Evolutionary conservation across 2,329 filamentous ascomycete species (phyloP), one percentile per base, ranked within the genome.

Genomic region (Botrytis galanthina): DNA sequence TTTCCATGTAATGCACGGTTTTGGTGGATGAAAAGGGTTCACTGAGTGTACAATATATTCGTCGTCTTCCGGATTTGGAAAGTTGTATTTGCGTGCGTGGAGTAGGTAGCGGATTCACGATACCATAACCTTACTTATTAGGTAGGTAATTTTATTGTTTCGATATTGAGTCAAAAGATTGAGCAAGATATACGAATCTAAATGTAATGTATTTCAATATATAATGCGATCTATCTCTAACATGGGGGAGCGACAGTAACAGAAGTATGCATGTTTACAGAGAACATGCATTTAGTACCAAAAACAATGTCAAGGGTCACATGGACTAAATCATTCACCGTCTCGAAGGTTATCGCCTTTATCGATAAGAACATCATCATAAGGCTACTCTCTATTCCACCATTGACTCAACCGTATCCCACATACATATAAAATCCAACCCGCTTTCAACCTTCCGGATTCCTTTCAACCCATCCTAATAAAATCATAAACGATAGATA

Each of bases 331-430:
- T 60, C 35, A 60, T 61, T 37, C 48, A 73, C 48, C 29, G 29
- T 73, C 35, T 39, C 51, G 16, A 46, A 37, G 51, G 64, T 37
- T 61, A 69, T 71, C 69, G 69, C 32, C 59, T 48, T 64, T 71
- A 71, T 71, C 69, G 69, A 71, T 71, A 71, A 71, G 69, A 71
- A 61, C 32, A 64, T 64, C 69, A 35, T 71, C 69, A 70, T 71
- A 71, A 71, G 69, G 54, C 69, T 63, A 48, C 68, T 44, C n/a
- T 54, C 59, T n/a, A 44, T 20, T 46, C 22, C 39, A 6, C 59
- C 57, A 46, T 60, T 48, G n/a, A 70, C 29, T 63, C 72, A 70
- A 57, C 42, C 37, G 2, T 51, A 39, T 22, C 35, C 66, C 54
- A 54, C 70, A 66, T 54, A 54, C 44, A 39, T 42, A 57, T 59